Evolutionary conservation across 345 rosid species (phyloP).

Genomic region (Eucalyptus pauciflora): DNA sequence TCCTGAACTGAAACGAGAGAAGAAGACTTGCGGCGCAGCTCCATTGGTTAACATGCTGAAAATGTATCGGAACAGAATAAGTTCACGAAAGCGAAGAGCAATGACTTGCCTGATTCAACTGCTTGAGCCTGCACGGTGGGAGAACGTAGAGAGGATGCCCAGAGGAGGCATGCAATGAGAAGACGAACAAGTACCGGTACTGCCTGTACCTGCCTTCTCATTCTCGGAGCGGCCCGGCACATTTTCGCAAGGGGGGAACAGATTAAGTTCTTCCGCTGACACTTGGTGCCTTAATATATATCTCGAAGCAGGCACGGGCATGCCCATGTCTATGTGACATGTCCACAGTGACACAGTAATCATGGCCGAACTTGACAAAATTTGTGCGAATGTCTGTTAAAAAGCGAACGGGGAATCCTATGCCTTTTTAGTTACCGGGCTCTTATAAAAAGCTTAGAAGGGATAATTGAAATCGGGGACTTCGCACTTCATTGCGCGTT

Average conservation of each 20-base stretch:
- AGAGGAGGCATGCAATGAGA: conserved; percentile 7
- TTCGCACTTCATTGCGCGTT: conserved; percentile 26
- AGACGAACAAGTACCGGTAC: conserved; percentile 21
- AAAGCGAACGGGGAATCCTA: conserved; percentile 34
- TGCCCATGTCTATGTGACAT: conserved; percentile 3
- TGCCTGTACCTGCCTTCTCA: conserved; percentile 16
- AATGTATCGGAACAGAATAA: not conserved
- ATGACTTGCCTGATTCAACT: conserved; percentile 26
- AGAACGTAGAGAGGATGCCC: not conserved
- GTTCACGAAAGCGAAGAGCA: not conserved
- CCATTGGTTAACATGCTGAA: not conserved
- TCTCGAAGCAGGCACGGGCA: not conserved
- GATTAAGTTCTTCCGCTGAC: not conserved
- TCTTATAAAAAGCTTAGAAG: not conserved
- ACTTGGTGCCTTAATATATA: not conserved
- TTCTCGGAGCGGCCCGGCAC: conserved; percentile 5
- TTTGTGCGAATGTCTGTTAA: conserved; percentile 13
- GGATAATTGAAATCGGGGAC: conserved; percentile 1
- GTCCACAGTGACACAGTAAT: conserved; percentile 3
- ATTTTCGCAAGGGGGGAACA: not conserved
- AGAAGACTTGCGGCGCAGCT: not conserved
- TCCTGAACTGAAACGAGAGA: not conserved
- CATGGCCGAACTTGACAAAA: conserved; percentile 23
- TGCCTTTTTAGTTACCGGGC: conserved; percentile 4
- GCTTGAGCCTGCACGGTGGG: conserved; percentile 19